Evolutionary conservation across 129 eudicot genomes (phyloP).

Genomic region (Flaveria linearis): DNA sequence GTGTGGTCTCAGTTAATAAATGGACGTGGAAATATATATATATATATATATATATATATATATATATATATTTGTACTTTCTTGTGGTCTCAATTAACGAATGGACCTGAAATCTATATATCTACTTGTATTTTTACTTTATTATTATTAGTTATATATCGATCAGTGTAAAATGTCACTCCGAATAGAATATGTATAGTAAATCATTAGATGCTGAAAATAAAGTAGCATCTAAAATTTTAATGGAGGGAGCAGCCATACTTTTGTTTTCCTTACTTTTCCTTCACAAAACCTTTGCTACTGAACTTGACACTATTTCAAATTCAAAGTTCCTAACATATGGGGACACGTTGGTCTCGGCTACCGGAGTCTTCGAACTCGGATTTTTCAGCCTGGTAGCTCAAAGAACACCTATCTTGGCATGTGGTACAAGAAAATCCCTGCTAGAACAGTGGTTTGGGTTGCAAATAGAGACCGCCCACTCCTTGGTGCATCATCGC

Average conservation of each 20-base stretch:
- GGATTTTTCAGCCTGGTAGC: slow-evolving; percentile 24
- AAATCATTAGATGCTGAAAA: neutral
- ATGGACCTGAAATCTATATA: no score
- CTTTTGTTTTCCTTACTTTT: neutral
- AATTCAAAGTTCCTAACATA: slow-evolving; percentile 3
- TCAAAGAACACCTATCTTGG: slow-evolving; percentile 20
- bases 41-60: no score
- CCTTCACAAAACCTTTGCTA: slow-evolving; percentile 1
- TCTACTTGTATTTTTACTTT: neutral
- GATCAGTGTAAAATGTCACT: no score
- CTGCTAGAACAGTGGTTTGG: slow-evolving; percentile 28
- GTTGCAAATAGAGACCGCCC: slow-evolving; percentile 29
- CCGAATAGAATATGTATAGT: neutral
- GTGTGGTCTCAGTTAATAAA: neutral
- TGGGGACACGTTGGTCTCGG: slow-evolving; percentile 32
- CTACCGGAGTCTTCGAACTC: slow-evolving; percentile 6
- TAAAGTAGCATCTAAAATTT: neutral
- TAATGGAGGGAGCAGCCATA: neutral
- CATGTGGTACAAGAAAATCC: slow-evolving; percentile 28
- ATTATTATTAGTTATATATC: neutral
- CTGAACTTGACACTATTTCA: slow-evolving; percentile 25
- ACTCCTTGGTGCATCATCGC: neutral
- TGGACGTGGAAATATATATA: no score
- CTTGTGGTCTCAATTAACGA: no score
- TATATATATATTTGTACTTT: no score